phyloP scores from a whole-genome alignment of 2,329 filamentous ascomycete genomes.

The Xylaria sp. region DNA sequence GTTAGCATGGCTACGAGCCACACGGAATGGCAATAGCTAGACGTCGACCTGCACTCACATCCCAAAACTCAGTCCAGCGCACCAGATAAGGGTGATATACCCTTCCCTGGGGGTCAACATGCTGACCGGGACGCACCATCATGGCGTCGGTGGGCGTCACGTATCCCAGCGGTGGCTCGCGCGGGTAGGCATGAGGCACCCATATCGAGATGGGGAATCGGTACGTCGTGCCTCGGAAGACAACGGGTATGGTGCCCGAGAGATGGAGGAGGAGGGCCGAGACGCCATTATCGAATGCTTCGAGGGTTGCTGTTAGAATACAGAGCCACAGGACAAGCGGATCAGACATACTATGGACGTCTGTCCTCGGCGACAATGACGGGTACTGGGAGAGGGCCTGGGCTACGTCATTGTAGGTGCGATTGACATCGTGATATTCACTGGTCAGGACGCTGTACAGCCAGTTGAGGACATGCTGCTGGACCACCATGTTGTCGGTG shows the following conservation, averaged over 20 bases:
- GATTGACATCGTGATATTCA: constrained; percentile 92
- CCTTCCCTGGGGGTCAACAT: constrained; percentile 91
- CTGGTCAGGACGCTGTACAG: constrained; percentile 89
- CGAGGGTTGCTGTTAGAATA: constrained; percentile 15
- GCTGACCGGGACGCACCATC: constrained; percentile 89
- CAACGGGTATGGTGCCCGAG: constrained; percentile 87
- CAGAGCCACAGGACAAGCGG: not conserved
- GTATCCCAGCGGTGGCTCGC: constrained; percentile 85
- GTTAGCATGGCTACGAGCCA: constrained; percentile 9
- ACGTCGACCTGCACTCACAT: constrained; percentile 68
- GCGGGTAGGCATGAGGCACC: constrained; percentile 90
- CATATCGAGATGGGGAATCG: constrained; percentile 92
- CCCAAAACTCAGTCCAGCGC: constrained; percentile 88
- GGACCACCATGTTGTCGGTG: constrained; percentile 70
- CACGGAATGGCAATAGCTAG: not conserved
- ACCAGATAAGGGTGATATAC: constrained; percentile 96
- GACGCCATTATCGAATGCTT: constrained; percentile 88
- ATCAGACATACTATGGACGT: constrained; percentile 83
- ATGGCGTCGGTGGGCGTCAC: constrained; percentile 90
- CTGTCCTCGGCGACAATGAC: constrained; percentile 84
- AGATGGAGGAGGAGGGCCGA: constrained; percentile 89
- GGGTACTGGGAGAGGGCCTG: constrained; percentile 82
- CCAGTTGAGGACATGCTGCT: constrained; percentile 93
- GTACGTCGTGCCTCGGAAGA: constrained; percentile 88
- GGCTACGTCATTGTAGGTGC: constrained; percentile 91